Evolutionary conservation across 2,329 filamentous ascomycete species (phyloP), one percentile per base, ranked within the genome.

Genomic region (Beauveria brongniartii): DNA sequence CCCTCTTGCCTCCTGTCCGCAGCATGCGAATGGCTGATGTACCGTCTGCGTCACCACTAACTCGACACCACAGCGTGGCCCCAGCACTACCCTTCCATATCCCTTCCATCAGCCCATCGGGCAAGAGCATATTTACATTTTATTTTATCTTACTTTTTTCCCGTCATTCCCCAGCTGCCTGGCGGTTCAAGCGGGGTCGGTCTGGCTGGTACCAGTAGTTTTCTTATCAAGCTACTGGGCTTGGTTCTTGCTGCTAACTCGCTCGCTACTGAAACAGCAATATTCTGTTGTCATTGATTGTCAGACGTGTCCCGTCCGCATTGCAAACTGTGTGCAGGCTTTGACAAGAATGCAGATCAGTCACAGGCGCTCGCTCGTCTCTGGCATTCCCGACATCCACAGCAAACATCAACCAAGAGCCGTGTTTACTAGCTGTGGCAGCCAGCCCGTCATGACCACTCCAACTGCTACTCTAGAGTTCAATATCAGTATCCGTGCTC

Each of bases 21-120:
- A 26, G 56, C 47, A 51, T n/a, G 26, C 56, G 24, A 59, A 59
- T 59, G 56, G 56, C 34, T 59, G 47, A 34, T 44, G 37, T 24
- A 44, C 9, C 30, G 26, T 44, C 56, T 24, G 47, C 34, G 47
- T 18, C 24, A 28, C 46, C 37, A 8, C 47, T 59, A 59, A 20
- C 5, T 24, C 12, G 18, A 59, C 56, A 44, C 56, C 56, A n/a
- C 26, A 52, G 47, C 12, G 56, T 59, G 56, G 1, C 24, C 37
- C n/a, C 47, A 59, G 34, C 47, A 43, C 44, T 18, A 18, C 30
- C 34, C 34, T 59, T 26, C 47, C 55, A 37, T 24, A 20, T 52
- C 34, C 37, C 56, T 59, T 52, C 53, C 53, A 55, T 37, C 16
- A 20, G 44, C 43, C 55, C 55, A 57, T 48, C 28, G 28, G 44